These are phyloP conservation scores for Xylaria sp. DNA, from an alignment of 2,329 filamentous ascomycete genomes.

Conservation along the genomic window DNA sequence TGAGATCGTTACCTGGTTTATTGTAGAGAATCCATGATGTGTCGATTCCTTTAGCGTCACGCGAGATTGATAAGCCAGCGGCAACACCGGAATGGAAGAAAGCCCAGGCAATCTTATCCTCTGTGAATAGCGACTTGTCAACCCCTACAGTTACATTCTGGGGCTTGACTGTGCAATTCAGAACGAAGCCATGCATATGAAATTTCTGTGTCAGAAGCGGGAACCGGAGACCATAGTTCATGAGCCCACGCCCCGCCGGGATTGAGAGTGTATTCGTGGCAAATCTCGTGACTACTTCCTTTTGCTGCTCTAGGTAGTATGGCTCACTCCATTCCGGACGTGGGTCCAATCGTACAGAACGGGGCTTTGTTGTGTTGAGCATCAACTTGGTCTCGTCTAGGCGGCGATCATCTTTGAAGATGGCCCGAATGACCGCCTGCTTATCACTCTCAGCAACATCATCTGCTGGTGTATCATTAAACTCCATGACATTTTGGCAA, in stretches of 20 bases:
- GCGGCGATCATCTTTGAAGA: slow-evolving; percentile 92
- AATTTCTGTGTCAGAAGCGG: slow-evolving; percentile 94
- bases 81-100: slow-evolving; percentile 98
- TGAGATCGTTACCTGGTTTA: slow-evolving; percentile 86
- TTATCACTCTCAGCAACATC: slow-evolving; percentile 86
- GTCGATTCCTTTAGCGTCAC: slow-evolving; percentile 90
- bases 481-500: slow-evolving; percentile 73
- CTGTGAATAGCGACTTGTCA: slow-evolving; percentile 85
- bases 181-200: slow-evolving; percentile 87
- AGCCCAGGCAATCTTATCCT: slow-evolving; percentile 98
- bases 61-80: slow-evolving; percentile 91
- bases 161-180: slow-evolving; percentile 91
- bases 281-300: slow-evolving; percentile 86
- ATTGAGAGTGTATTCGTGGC: slow-evolving; percentile 90
- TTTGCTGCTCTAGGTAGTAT: slow-evolving; percentile 90
- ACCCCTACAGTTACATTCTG: slow-evolving; percentile 93
- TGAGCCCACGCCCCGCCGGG: slow-evolving; percentile 84
- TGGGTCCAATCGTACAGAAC: slow-evolving; percentile 80
- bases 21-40: slow-evolving; percentile 99
- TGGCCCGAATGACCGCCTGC: slow-evolving; percentile 81
- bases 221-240: slow-evolving; percentile 87
- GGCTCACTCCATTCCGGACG: slow-evolving; percentile 85
- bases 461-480: slow-evolving; percentile 71
- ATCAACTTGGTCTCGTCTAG: slow-evolving; percentile 86
- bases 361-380: slow-evolving; percentile 84